Percentiles rank a stretch among this genome's conserved stretches.
phyloP scores from a whole-genome alignment of 2,329 filamentous ascomycete genomes.

The Cladophialophora psammophila region DNA sequence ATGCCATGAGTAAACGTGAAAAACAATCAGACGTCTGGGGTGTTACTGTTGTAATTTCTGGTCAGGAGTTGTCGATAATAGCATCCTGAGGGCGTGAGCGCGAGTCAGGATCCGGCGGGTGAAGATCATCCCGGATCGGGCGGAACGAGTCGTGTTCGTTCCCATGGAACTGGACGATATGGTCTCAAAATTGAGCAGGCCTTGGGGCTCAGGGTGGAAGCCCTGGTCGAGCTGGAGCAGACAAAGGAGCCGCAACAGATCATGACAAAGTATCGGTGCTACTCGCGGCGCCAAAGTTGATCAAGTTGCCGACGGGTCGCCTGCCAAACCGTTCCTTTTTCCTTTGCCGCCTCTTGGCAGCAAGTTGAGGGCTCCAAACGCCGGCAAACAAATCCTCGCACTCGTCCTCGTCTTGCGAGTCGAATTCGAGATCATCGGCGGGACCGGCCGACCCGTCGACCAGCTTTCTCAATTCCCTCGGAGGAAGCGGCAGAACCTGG shows the following conservation, averaged over 20 bases:
- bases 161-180: background rate
- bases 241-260: background rate
- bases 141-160: background rate
- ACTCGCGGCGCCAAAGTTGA: conserved; percentile 24
- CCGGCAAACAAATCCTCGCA: conserved; percentile 71
- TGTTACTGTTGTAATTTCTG: background rate
- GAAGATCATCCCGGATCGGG: background rate
- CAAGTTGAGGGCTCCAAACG: conserved; percentile 65
- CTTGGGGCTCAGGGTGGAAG: background rate
- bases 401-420: conserved; percentile 71
- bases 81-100: background rate
- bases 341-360: conserved; percentile 53
- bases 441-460: conserved; percentile 17
- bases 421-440: conserved; percentile 51
- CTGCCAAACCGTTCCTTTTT: conserved; percentile 37
- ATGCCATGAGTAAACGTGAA: background rate
- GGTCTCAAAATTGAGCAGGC: background rate
- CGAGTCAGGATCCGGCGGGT: background rate
- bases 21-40: background rate
- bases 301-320: conserved; percentile 23
- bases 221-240: background rate
- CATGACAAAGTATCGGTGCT: conserved; percentile 34
- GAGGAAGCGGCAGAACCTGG: conserved; percentile 32
- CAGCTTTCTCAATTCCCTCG: conserved; percentile 32
- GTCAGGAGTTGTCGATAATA: background rate